These are phyloP conservation scores for Leucoagaricus sp. DNA, from an alignment of 1,284 basidiomycete species.

Conservation along the genomic window DNA sequence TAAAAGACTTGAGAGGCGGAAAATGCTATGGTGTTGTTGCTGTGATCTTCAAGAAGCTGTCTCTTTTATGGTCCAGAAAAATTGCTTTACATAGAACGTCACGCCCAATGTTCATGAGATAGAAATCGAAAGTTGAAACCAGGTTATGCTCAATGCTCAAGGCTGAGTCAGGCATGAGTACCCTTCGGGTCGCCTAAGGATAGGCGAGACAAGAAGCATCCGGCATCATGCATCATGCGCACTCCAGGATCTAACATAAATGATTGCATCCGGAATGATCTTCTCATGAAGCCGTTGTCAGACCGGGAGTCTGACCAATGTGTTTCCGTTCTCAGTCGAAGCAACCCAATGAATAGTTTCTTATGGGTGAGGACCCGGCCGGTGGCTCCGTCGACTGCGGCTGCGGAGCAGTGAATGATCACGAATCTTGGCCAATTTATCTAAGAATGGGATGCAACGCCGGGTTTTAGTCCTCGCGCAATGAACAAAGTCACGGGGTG, in stretches of 20 bases:
- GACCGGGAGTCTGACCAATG: no score
- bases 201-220: background rate
- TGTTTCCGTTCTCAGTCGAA: no score
- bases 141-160: background rate
- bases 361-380: background rate
- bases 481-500: constrained; percentile 21
- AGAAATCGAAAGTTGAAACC: background rate
- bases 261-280: no score
- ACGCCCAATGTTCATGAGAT: background rate
- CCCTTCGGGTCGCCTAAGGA: background rate
- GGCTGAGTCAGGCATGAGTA: background rate
- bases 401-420: no score
- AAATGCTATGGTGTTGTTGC: background rate
- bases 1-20: background rate
- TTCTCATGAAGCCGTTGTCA: no score
- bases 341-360: no score
- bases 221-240: background rate
- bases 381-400: no score
- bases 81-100: no score
- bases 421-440: no score
- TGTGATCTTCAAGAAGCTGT: background rate
- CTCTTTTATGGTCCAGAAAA: background rate
- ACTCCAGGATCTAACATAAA: background rate
- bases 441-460: background rate
- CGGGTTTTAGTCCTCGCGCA: constrained; percentile 21